Base-by-base conservation (phyloP, 2,329 filamentous ascomycete species). In the Colletotrichum cuscutae region DNA sequence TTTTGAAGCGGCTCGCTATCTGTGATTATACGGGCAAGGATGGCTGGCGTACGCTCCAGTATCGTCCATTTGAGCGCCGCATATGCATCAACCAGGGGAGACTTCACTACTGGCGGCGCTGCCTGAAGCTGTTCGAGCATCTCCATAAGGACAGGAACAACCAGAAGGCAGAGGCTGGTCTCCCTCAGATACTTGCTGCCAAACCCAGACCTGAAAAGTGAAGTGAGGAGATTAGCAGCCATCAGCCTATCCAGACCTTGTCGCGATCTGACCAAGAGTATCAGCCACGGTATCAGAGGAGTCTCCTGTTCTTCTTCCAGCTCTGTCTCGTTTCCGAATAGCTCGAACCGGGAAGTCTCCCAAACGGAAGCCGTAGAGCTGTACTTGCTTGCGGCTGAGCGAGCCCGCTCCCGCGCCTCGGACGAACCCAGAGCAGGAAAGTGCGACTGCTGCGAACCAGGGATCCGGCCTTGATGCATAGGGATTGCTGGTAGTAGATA, bases 1-100 rank as follows among this genome's bases (percentile, higher is more conserved):
- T 92, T 93, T 81, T 98, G 96, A 65, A 98, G 86, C 71, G 90
- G 88, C 73, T 93, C 90, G 79, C 92, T 95, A 78, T 97, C 94
- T 30, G 91, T 90, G 22, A 98, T 91, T 52, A 98, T 86, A 58
- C 92, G 90, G 19, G 95, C 94, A 67, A 98, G 86, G 12, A 97
- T 89, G 1, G 90, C 88, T 8, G 95, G 94, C 2, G 93, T 91
- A 74, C 90, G 90, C 80, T 96, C 94, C 68, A 91, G 86, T 13
- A 95, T 86, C 9, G 84, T 81, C 77, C 89, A 86, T 26, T 84
- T 84, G 13, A 83, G 77, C 13, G 85, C 82, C 35, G 79, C 81
- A 35, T 81, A 77, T 15, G 82, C 77, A 42, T 84, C 82, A 15
- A 84, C 78, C 49, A 84, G 53, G 28, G 71, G 73, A 35, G 72